Conservation (phyloP, 495 filamentous ascomycete species). For the Lophiostoma macrostomum region DNA sequence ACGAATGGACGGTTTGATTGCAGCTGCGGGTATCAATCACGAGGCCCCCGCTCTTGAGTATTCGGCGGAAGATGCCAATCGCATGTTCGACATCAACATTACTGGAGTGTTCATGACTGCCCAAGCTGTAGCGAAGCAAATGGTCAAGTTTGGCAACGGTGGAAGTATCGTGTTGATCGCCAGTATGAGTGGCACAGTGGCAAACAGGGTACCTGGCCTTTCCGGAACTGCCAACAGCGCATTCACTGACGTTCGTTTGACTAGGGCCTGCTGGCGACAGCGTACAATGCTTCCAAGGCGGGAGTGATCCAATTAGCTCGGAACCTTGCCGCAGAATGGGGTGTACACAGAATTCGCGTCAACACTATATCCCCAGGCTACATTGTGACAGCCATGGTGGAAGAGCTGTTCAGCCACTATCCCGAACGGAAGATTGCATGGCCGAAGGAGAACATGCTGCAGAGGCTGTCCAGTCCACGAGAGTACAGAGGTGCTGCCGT, state of each 20-base stretch:
- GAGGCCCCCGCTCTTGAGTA: slow-evolving; percentile 49
- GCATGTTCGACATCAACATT: slow-evolving; percentile 74
- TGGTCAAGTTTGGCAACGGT: slow-evolving; percentile 68
- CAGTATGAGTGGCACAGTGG: slow-evolving; percentile 69
- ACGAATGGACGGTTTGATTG: slow-evolving; percentile 74
- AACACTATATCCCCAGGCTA: slow-evolving; percentile 96
- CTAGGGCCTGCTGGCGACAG: slow-evolving; percentile 69
- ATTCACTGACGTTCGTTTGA: slow-evolving; percentile 67
- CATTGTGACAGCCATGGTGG: slow-evolving; percentile 90
- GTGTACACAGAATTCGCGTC: slow-evolving; percentile 79
- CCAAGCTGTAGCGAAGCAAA: slow-evolving; percentile 68
- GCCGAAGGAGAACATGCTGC: slow-evolving; percentile 87
- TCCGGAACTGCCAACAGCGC: slow-evolving; percentile 58
- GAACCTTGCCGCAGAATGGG: slow-evolving; percentile 73
- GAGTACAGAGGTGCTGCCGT: slow-evolving; percentile 62
- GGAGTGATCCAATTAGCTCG: slow-evolving; percentile 65
- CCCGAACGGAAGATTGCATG: slow-evolving; percentile 75
- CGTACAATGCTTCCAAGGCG: slow-evolving; percentile 70
- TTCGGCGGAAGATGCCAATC: slow-evolving; percentile 62
- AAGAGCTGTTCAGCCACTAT: slow-evolving; percentile 68
- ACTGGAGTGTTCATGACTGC: slow-evolving; percentile 77
- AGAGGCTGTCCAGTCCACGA: slow-evolving; percentile 69
- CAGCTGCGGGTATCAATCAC: slow-evolving; percentile 49
- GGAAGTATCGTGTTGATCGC: slow-evolving; percentile 73
- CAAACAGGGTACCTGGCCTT: slow-evolving; percentile 74